phyloP scores from a whole-genome alignment of 2,329 filamentous ascomycete species.

The Alternaria angustiovoidea region DNA sequence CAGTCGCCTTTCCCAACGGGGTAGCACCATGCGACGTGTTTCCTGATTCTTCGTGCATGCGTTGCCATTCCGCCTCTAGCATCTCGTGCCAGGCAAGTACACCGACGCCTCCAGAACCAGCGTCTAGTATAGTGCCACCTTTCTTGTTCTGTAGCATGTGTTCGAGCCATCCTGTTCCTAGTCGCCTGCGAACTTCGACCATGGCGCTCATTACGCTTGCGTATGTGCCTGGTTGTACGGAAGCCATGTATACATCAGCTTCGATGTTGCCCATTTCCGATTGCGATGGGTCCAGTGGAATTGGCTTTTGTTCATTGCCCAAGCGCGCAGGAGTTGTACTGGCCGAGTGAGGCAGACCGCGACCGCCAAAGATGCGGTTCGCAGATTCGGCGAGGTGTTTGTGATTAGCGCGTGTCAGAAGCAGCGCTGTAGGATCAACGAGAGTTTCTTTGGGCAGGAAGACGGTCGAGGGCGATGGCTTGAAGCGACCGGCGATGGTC shows the following conservation, averaged over 20 bases:
- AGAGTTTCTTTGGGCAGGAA: constrained; percentile 76
- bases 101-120: constrained; percentile 76
- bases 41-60: constrained; percentile 60
- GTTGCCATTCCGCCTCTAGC: constrained; percentile 80
- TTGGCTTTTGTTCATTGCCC: constrained; percentile 67
- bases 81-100: constrained; percentile 81
- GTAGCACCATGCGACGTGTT: constrained; percentile 40
- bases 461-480: constrained; percentile 76
- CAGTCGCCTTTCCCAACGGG: constrained; percentile 77
- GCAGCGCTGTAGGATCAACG: constrained; percentile 71
- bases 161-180: constrained; percentile 75
- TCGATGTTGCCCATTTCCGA: constrained; percentile 77
- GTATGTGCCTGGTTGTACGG: constrained; percentile 75
- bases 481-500: constrained; percentile 76
- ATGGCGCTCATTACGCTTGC: constrained; percentile 72
- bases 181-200: constrained; percentile 75
- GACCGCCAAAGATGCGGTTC: constrained; percentile 77
- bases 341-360: constrained; percentile 76
- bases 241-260: constrained; percentile 75
- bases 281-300: constrained; percentile 70
- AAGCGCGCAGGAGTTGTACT: constrained; percentile 68
- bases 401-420: constrained; percentile 70
- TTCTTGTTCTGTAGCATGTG: constrained; percentile 68
- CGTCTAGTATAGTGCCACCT: constrained; percentile 74
- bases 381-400: constrained; percentile 79